phyloP scores from a whole-genome alignment of 2,329 filamentous ascomycete species.

The Beauveria caledonica region DNA sequence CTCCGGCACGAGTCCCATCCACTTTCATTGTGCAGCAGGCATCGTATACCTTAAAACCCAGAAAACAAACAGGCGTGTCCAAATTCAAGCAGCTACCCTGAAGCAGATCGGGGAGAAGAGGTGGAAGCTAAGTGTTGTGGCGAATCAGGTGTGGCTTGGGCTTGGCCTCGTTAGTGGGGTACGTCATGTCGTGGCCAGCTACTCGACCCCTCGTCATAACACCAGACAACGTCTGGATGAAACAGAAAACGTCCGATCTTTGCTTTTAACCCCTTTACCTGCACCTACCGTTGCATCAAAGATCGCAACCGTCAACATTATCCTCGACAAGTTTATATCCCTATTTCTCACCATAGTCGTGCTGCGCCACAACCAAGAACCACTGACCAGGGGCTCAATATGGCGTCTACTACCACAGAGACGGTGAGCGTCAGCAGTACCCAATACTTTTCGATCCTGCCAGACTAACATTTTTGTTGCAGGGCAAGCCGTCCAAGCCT shows the following conservation, averaged over 20 bases:
- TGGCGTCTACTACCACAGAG: slow-evolving; percentile 12
- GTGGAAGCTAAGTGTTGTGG: slow-evolving; percentile 16
- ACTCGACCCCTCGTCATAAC: slow-evolving; percentile 22
- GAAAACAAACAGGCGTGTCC: not conserved
- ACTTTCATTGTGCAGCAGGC: no score
- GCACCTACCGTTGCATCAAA: not conserved
- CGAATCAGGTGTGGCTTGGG: slow-evolving; percentile 19
- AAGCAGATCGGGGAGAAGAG: not conserved
- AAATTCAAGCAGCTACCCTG: slow-evolving; percentile 1
- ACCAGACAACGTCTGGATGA: slow-evolving; percentile 15
- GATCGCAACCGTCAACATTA: not conserved
- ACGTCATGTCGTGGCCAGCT: slow-evolving; percentile 29
- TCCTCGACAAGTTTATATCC: not conserved
- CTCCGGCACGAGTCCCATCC: not conserved
- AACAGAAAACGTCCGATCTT: slow-evolving; percentile 13
- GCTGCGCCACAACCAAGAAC: slow-evolving; percentile 7
- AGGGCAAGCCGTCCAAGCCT: slow-evolving; percentile 34
- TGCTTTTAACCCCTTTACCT: not conserved
- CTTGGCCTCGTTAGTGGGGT: slow-evolving; percentile 22
- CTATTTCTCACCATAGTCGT: not conserved
- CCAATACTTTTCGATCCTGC: slow-evolving; percentile 3
- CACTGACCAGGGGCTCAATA: slow-evolving; percentile 11
- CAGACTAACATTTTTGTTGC: slow-evolving; percentile 1
- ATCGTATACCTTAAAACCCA: not conserved
- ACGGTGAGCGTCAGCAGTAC: slow-evolving; percentile 7